Evolutionary conservation across 225 moss, liverwort and hornwort species (phyloP).

Genomic region (Physcomitrium patens): DNA sequence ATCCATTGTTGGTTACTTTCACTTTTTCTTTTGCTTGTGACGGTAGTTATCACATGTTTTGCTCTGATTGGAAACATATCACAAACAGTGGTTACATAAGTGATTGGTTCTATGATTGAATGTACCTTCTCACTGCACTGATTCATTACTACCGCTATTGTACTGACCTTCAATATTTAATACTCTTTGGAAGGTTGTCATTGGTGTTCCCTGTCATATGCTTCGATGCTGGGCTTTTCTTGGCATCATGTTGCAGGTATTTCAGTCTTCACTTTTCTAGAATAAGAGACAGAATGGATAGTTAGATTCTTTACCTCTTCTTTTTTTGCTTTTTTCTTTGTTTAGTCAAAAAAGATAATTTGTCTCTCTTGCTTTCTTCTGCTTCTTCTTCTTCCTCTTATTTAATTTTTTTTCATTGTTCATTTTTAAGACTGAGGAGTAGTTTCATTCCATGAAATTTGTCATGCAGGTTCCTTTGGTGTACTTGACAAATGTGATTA

Average conservation of each 20-base stretch:
- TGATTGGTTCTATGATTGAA: neutral
- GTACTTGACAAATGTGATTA: constrained; percentile 61
- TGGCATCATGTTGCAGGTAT: constrained; percentile 76
- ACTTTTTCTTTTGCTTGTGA: neutral
- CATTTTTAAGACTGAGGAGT: neutral
- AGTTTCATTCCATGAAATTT: neutral
- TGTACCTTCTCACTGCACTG: neutral
- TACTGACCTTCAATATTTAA: neutral
- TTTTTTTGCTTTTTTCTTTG: neutral
- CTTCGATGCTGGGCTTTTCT: constrained; percentile 83
- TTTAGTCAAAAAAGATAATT: no score
- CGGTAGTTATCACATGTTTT: neutral
- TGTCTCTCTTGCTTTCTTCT: no score
- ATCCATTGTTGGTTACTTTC: neutral
- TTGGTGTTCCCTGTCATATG: constrained; percentile 82
- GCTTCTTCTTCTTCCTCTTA: no score
- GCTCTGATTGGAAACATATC: neutral
- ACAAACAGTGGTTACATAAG: neutral
- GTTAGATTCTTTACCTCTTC: neutral
- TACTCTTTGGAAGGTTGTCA: constrained; percentile 42
- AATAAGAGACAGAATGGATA: neutral
- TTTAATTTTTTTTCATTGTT: no score
- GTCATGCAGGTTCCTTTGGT: constrained; percentile 65
- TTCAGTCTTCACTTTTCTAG: neutral
- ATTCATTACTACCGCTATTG: neutral